phyloP scores from a whole-genome alignment of 2,329 filamentous ascomycete species.

The Fusarium sp. region DNA sequence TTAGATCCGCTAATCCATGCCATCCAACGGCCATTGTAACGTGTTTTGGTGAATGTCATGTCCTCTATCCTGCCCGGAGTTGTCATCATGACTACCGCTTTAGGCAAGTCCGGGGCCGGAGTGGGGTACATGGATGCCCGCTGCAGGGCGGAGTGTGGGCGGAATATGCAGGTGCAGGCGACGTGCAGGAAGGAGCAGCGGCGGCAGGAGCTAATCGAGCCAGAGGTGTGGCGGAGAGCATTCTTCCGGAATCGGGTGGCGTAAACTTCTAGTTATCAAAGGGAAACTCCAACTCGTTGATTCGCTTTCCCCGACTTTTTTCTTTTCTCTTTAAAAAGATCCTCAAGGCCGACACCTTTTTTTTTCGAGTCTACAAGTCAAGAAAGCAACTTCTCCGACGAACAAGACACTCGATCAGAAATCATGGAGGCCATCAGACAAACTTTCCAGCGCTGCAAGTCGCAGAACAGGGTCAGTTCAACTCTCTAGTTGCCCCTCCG shows the following conservation, averaged over 20 bases:
- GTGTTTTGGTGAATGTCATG: slow-evolving; percentile 11
- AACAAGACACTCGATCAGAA: slow-evolving; percentile 21
- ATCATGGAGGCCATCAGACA: slow-evolving; percentile 69
- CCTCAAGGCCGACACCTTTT: slow-evolving; percentile 4
- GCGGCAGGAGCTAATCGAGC: slow-evolving; percentile 38
- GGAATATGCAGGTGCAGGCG: slow-evolving; percentile 34
- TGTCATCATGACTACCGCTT: slow-evolving; percentile 38
- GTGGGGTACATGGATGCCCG: slow-evolving; percentile 25
- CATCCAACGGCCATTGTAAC: slow-evolving; percentile 8
- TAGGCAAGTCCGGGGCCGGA: slow-evolving; percentile 46
- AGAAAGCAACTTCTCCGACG: neutral
- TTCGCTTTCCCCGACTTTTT: slow-evolving; percentile 11
- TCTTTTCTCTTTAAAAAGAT: slow-evolving; percentile 28
- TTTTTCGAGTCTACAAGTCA: slow-evolving; percentile 7
- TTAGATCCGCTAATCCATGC: neutral
- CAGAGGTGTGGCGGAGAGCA: slow-evolving; percentile 45
- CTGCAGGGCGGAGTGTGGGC: slow-evolving; percentile 42
- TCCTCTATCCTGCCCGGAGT: slow-evolving; percentile 11
- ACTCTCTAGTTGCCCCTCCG: slow-evolving; percentile 44
- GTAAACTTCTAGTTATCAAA: slow-evolving; percentile 27
- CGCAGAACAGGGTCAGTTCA: slow-evolving; percentile 65
- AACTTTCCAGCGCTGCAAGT: slow-evolving; percentile 71
- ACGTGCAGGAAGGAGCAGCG: slow-evolving; percentile 36
- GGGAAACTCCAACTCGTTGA: slow-evolving; percentile 12
- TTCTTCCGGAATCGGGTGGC: slow-evolving; percentile 48